phyloP scores from a whole-genome alignment of 371 early-diverging fungal genomes.

The Syncephalastrum sp. region DNA sequence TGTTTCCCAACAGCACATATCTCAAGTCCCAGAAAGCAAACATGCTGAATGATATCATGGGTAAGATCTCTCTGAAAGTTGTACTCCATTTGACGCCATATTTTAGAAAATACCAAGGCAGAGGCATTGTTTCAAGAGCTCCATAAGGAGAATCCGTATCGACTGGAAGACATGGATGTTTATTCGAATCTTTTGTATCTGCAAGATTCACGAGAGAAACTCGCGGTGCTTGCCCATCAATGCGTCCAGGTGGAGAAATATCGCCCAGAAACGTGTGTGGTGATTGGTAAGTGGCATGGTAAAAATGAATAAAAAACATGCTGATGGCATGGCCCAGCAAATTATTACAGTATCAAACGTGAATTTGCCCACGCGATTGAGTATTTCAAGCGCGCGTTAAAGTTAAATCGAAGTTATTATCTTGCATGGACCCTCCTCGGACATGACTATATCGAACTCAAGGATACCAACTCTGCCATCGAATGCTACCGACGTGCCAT shows the following conservation, averaged over 20 bases:
- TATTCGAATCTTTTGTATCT: slow-evolving; percentile 92
- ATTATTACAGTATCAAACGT: slow-evolving; percentile 81
- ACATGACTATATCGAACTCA: slow-evolving; percentile 93
- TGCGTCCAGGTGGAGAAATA: slow-evolving; percentile 76
- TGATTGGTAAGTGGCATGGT: slow-evolving; percentile 57
- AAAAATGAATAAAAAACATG: too few relatives aligned
- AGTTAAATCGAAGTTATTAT: slow-evolving; percentile 74
- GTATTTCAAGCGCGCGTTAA: slow-evolving; percentile 82
- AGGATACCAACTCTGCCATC: slow-evolving; percentile 85
- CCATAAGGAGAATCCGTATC: slow-evolving; percentile 64
- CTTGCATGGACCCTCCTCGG: slow-evolving; percentile 94
- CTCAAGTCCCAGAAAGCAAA: slow-evolving; percentile 62
- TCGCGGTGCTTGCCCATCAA: slow-evolving; percentile 81
- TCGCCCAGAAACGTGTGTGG: slow-evolving; percentile 86
- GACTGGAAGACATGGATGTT: slow-evolving; percentile 84
- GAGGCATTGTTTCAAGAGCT: slow-evolving; percentile 70
- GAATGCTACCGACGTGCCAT: slow-evolving; percentile 87
- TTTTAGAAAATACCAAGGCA: slow-evolving; percentile 71
- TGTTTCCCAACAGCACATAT: slow-evolving; percentile 59
- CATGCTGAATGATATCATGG: slow-evolving; percentile 37
- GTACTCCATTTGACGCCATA: background rate
- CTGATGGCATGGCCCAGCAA: slow-evolving; percentile 51
- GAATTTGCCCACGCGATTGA: slow-evolving; percentile 86
- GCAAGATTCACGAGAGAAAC: slow-evolving; percentile 63
- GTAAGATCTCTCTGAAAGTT: slow-evolving; percentile 9